Evolutionary conservation across 305 asterid genomes (phyloP).

Genomic region (Fraxinus velutina): DNA sequence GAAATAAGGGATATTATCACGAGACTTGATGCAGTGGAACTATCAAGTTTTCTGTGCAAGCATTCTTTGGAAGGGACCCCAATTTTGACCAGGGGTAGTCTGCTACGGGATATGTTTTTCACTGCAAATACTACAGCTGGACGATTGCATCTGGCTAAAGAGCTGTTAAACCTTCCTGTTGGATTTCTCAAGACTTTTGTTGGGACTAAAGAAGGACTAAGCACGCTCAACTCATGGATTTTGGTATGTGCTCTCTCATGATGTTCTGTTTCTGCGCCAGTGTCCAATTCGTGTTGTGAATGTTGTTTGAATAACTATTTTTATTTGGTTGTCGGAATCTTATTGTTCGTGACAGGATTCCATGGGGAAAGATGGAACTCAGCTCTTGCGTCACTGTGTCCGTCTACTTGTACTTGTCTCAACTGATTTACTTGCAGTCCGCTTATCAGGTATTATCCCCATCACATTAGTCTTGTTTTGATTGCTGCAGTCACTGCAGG

Average conservation of each 20-base stretch:
- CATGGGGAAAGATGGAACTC: constrained; percentile 99
- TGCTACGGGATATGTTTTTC: constrained; percentile 81
- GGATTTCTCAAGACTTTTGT: constrained; percentile 82
- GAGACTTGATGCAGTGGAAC: constrained; percentile 72
- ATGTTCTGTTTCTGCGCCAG: constrained; percentile 15
- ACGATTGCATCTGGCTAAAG: constrained; percentile 84
- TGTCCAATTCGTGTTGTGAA: constrained; percentile 9
- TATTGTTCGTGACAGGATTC: constrained; percentile 62
- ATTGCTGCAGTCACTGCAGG: not conserved
- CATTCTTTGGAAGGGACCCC: constrained; percentile 61
- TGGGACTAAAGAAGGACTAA: constrained; percentile 83
- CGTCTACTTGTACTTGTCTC: constrained; percentile 90
- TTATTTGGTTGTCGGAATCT: constrained; percentile 24
- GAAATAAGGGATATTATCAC: constrained; percentile 81
- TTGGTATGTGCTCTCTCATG: constrained; percentile 46
- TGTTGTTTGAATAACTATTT: constrained; percentile 23
- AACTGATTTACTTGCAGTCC: constrained; percentile 85
- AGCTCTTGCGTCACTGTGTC: constrained; percentile 98
- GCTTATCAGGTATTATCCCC: constrained; percentile 66
- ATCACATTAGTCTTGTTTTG: not conserved
- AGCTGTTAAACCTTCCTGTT: constrained; percentile 83
- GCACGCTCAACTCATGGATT: constrained; percentile 91
- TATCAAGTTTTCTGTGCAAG: constrained; percentile 50
- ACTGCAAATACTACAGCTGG: constrained; percentile 78
- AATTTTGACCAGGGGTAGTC: constrained; percentile 52